phyloP scores from a whole-genome alignment of 2,329 filamentous ascomycete species.

The Talaromyces verruculosus region DNA sequence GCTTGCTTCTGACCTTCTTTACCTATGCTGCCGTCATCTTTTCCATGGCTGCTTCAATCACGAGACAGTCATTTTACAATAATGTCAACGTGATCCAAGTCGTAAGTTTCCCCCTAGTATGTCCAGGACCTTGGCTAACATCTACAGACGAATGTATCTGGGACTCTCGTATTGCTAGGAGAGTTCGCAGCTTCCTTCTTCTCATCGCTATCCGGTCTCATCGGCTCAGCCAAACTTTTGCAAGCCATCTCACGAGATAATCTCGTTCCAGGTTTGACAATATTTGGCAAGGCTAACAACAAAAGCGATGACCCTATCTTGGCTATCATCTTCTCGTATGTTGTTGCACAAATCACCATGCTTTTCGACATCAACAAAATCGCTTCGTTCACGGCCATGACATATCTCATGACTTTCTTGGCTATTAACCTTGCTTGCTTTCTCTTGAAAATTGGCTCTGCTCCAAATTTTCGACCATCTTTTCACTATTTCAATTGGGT shows the following conservation, averaged over 20 bases:
- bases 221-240: slow-evolving; percentile 79
- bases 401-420: slow-evolving; percentile 88
- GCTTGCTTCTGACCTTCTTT: slow-evolving; percentile 72
- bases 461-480: slow-evolving; percentile 82
- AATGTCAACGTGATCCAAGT: slow-evolving; percentile 79
- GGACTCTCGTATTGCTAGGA: slow-evolving; percentile 70
- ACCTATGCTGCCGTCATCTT: slow-evolving; percentile 75
- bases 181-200: slow-evolving; percentile 83
- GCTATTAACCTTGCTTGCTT: slow-evolving; percentile 88
- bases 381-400: slow-evolving; percentile 86
- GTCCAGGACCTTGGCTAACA: background rate
- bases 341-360: slow-evolving; percentile 74
- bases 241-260: slow-evolving; percentile 79
- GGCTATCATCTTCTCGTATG: slow-evolving; percentile 73
- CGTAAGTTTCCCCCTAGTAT: slow-evolving; percentile 36
- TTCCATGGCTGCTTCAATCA: slow-evolving; percentile 74
- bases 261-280: slow-evolving; percentile 70
- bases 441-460: slow-evolving; percentile 79
- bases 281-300: slow-evolving; percentile 73
- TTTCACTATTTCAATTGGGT: slow-evolving; percentile 90
- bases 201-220: slow-evolving; percentile 82
- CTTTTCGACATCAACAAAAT: slow-evolving; percentile 84
- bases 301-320: slow-evolving; percentile 71
- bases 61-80: slow-evolving; percentile 68
- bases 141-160: slow-evolving; percentile 67